Base-by-base conservation (phyloP, 139 green algal genomes). In the Haematococcus lacustris region DNA sequence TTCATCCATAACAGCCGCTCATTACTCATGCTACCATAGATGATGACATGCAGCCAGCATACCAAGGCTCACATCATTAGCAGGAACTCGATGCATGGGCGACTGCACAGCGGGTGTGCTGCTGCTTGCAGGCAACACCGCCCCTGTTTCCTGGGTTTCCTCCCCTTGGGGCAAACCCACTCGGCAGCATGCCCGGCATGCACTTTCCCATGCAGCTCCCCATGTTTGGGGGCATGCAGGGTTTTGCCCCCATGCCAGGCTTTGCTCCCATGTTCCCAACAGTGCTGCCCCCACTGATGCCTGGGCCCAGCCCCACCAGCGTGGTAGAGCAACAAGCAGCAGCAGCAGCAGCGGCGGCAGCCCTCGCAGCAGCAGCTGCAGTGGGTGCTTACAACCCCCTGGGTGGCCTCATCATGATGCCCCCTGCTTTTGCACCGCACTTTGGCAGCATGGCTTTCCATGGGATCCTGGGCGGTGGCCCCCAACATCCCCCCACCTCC, bases 301-400 rank as follows among this genome's bases (percentile, higher is more conserved):
- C 67, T 5, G 7, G 43, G 3, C 67, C 47, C 2, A 47, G 32
- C 1, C 35, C 67, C 32, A 28, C 63, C 67, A 72, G 43, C 32
- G 21, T 72, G 41, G 3, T 72, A 3, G 67, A 72, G 67, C 67
- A 72, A 47, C 67, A 72, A 32, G 67, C 67, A 6, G 40, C 47
- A 25, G 67, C 67, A 5, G 67, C 67, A 2, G 67, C 67, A 25
- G 67, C 41, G 5, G 67, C 67, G 13, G 67, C 67, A 64, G 67
- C 67, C 1, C 41, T 72, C 30, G 41, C 67, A 47, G 67, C 67
- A 21, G 67, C 67, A 6, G 47, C 67, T 47, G 67, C 67, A 63
- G 67, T 72, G 3, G 67, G 67, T 34, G 67, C 67, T 3, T 72
- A 43, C 67, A 72, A 72, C 41, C 67, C 67, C 2, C n/a, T 63